Evolutionary conservation across 257 asterid species (phyloP).

Genomic region (Knoxia roxburghii): DNA sequence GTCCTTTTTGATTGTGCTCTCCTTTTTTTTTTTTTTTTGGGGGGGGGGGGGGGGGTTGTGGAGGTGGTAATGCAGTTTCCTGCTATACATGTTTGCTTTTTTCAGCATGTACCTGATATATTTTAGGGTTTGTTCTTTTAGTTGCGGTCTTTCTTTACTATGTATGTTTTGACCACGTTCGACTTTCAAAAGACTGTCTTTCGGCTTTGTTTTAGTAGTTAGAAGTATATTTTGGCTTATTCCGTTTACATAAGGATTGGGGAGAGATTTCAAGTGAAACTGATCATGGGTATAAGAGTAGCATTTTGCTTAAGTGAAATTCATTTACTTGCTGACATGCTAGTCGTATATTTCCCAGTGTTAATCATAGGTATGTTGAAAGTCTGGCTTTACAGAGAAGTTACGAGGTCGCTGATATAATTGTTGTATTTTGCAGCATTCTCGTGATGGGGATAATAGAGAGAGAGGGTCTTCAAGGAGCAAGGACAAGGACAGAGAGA

Average conservation of each 20-base stretch:
- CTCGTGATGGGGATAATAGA: slow-evolving; percentile 22
- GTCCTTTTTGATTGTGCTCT: background rate
- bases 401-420: background rate
- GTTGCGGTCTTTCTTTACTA: too few species aligned
- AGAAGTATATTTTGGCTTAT: too few species aligned
- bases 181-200: background rate
- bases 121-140: background rate
- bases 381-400: too few species aligned
- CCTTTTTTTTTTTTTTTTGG: background rate
- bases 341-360: background rate
- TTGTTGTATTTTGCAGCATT: slow-evolving; percentile 18
- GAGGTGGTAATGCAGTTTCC: background rate
- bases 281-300: background rate
- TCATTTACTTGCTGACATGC: background rate
- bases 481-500: slow-evolving; percentile 28
- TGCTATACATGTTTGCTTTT: background rate
- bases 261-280: background rate
- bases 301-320: too few species aligned
- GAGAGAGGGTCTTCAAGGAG: slow-evolving; percentile 37
- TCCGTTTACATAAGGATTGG: too few species aligned
- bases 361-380: background rate
- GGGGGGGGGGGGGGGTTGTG: background rate
- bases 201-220: background rate
- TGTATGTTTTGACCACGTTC: too few species aligned
- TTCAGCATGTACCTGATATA: background rate